These are phyloP conservation scores for Trifolium pratense DNA, from an alignment of 306 rosid genomes.

Conservation along the genomic window DNA sequence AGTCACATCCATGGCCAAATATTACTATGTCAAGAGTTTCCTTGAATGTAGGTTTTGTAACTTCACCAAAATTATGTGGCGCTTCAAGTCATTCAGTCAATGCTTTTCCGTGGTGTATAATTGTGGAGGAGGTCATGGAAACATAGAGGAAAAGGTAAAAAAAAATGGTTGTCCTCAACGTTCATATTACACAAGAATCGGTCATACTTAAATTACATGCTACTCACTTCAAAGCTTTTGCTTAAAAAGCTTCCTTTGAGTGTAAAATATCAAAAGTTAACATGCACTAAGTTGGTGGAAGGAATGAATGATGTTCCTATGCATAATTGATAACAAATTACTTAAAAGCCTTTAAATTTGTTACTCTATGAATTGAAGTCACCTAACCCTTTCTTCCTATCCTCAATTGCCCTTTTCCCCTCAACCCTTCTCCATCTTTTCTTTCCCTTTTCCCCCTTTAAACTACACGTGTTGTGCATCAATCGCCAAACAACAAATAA, in stretches of 20 bases:
- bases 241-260: background rate
- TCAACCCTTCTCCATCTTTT: background rate
- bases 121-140: background rate
- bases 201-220: background rate
- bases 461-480: background rate
- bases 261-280: background rate
- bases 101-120: background rate
- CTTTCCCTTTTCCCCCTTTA: background rate
- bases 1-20: background rate
- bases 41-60: background rate
- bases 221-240: constrained; percentile 1
- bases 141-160: background rate
- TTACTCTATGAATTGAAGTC: background rate
- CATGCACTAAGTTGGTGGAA: background rate
- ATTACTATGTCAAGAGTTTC: background rate
- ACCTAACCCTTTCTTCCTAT: background rate
- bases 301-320: background rate
- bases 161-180: background rate
- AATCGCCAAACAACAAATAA: constrained; percentile 1
- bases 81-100: background rate
- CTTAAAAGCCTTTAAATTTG: background rate
- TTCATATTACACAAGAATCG: background rate
- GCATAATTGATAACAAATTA: background rate
- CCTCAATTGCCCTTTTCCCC: constrained; percentile 1
- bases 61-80: background rate